Evolutionary conservation across 768 basidiomycete genomes (phyloP).

Genomic region (Mrakia frigida): DNA sequence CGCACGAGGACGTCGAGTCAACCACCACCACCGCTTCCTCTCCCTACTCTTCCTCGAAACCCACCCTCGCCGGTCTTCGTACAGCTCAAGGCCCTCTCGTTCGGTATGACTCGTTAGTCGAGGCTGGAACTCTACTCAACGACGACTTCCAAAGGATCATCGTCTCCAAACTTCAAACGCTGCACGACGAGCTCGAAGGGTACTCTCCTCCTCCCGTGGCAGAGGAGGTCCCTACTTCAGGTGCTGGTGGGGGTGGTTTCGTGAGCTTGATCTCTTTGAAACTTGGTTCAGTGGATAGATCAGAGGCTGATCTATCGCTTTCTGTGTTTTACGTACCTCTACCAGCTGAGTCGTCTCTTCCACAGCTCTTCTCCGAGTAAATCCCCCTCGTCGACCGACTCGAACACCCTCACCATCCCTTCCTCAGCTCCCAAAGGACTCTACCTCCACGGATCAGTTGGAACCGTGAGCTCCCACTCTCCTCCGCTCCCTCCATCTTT

Average conservation of each 20-base stretch:
- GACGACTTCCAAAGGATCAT: conserved; percentile 83
- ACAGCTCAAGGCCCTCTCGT: conserved; percentile 34
- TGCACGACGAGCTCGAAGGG: conserved; percentile 63
- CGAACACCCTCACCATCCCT: conserved; percentile 44
- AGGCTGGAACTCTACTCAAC: conserved; percentile 55
- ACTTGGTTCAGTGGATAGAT: conserved; percentile 18
- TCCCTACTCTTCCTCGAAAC: not conserved
- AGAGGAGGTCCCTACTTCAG: conserved; percentile 39
- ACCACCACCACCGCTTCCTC: not conserved
- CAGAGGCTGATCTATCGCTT: conserved; percentile 37
- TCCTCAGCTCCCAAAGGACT: conserved; percentile 70
- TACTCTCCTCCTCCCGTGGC: conserved; percentile 69
- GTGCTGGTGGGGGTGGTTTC: conserved; percentile 36
- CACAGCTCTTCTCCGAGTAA: conserved; percentile 30
- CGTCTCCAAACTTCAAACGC: conserved; percentile 69
- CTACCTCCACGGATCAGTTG: conserved; percentile 94
- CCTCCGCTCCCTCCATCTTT: not conserved
- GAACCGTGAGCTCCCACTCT: conserved; percentile 58
- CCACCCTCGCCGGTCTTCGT: not conserved
- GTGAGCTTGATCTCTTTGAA: conserved; percentile 33
- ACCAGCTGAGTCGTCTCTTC: conserved; percentile 42
- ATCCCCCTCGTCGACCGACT: not conserved
- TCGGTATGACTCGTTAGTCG: conserved; percentile 52
- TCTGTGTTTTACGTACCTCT: conserved; percentile 3
- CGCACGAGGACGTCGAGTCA: not conserved